Evolutionary conservation across 257 asterid genomes (phyloP).

Genomic region (Nicotiana paniculata): DNA sequence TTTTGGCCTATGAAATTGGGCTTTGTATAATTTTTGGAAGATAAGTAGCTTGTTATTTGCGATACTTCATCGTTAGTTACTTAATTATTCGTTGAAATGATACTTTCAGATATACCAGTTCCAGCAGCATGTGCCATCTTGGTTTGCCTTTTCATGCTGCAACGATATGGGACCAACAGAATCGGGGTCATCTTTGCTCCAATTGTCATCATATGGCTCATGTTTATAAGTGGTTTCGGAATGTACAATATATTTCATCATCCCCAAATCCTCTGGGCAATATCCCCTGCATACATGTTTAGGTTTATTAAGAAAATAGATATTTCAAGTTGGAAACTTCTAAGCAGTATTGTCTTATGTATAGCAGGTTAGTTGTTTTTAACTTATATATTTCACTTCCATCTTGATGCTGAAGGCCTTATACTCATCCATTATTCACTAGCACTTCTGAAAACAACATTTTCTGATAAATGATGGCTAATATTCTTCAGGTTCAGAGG

Average conservation of each 20-base stretch:
- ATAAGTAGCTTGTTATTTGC: not conserved
- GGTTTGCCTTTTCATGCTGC: conserved; percentile 86
- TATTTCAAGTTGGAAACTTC: conserved; percentile 59
- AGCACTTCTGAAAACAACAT: not conserved
- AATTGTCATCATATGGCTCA: conserved; percentile 71
- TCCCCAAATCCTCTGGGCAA: conserved; percentile 45
- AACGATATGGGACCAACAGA: conserved; percentile 73
- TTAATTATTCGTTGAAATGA: conserved; percentile 16
- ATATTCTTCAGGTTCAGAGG: conserved; percentile 64
- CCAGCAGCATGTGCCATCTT: conserved; percentile 77
- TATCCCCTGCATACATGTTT: conserved; percentile 74
- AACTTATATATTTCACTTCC: not conserved
- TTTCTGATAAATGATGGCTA: not conserved
- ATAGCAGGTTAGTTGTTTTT: conserved; percentile 61
- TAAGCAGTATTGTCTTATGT: conserved; percentile 70
- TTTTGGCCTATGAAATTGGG: not conserved
- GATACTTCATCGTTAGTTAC: not conserved
- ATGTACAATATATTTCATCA: conserved; percentile 57
- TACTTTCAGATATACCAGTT: conserved; percentile 63
- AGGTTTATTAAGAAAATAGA: conserved; percentile 57
- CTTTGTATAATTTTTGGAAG: not conserved
- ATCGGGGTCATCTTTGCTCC: conserved; percentile 87
- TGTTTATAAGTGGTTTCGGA: conserved; percentile 63
- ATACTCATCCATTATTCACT: not conserved
- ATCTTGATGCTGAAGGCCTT: not conserved